Conservation (phyloP, 2,329 filamentous ascomycete genomes). For the Fusarium sp. region DNA sequence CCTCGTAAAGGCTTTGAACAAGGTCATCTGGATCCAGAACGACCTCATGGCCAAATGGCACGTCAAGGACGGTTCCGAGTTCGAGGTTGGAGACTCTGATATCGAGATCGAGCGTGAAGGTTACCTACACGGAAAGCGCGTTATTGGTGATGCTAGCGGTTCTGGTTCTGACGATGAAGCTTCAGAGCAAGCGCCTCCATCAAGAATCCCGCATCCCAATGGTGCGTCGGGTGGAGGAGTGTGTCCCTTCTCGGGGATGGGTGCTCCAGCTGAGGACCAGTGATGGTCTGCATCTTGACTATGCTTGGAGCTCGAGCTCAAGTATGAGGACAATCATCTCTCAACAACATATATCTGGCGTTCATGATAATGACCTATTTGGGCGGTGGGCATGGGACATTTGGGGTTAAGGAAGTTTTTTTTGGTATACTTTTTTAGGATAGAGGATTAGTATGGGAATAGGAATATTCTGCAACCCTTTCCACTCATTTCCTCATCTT, state of each 20-base stretch:
- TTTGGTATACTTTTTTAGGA: slow-evolving; percentile 4
- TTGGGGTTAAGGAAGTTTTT: slow-evolving; percentile 14
- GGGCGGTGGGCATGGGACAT: slow-evolving; percentile 8
- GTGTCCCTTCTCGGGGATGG: slow-evolving; percentile 44
- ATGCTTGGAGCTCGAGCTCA: background rate
- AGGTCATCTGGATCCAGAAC: slow-evolving; percentile 90
- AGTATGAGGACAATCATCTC: background rate
- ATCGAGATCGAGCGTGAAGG: slow-evolving; percentile 70
- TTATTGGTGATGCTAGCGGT: slow-evolving; percentile 56
- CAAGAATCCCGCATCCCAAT: slow-evolving; percentile 32
- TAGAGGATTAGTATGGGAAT: background rate
- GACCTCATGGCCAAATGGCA: slow-evolving; percentile 89
- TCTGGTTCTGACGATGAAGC: slow-evolving; percentile 35
- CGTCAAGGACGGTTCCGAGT: slow-evolving; percentile 75
- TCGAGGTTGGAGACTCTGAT: slow-evolving; percentile 56
- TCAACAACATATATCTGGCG: slow-evolving; percentile 26
- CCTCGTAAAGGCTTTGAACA: slow-evolving; percentile 79
- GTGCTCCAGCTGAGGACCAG: slow-evolving; percentile 27
- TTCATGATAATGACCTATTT: slow-evolving; percentile 28
- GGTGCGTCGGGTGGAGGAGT: slow-evolving; percentile 35
- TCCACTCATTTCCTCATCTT: background rate
- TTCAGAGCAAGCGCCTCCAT: slow-evolving; percentile 30
- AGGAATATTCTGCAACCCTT: slow-evolving; percentile 8
- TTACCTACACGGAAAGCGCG: slow-evolving; percentile 70
- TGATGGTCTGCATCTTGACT: background rate